Evolutionary conservation across 495 filamentous ascomycete species (phyloP).

Genomic region (Lepraria neglecta): DNA sequence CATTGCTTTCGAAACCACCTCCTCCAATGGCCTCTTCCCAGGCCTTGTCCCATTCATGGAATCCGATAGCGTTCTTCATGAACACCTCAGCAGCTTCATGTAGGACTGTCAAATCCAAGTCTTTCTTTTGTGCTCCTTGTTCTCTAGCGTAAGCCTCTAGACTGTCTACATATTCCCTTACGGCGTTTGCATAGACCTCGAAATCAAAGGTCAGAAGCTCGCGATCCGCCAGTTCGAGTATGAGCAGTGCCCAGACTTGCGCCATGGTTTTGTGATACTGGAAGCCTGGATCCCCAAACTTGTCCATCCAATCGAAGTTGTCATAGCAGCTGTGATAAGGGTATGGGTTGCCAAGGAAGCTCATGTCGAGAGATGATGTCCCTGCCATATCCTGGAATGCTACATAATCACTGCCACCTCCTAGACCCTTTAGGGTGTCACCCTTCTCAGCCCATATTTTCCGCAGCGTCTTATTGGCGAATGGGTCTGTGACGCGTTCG

Average conservation of each 20-base stretch:
- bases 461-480: constrained; percentile 63
- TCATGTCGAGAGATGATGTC: constrained; percentile 79
- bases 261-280: constrained; percentile 72
- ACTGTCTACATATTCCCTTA: constrained; percentile 57
- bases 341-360: constrained; percentile 62
- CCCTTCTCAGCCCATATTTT: constrained; percentile 67
- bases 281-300: constrained; percentile 73
- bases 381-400: constrained; percentile 94
- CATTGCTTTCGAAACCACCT: constrained; percentile 63
- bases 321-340: constrained; percentile 83
- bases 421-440: constrained; percentile 56
- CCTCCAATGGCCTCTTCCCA: constrained; percentile 62
- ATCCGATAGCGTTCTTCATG: constrained; percentile 50
- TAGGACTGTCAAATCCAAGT: constrained; percentile 52
- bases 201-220: constrained; percentile 81
- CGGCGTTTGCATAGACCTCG: constrained; percentile 60
- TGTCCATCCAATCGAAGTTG: constrained; percentile 78
- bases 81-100: constrained; percentile 56
- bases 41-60: constrained; percentile 63
- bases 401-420: constrained; percentile 80
- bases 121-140: constrained; percentile 42
- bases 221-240: constrained; percentile 75
- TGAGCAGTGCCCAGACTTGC: constrained; percentile 73
- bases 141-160: constrained; percentile 58
- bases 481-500: constrained; percentile 64